These are phyloP conservation scores for Entomortierella beljakovae DNA, from an alignment of 192 early-diverging fungal species.

Conservation along the genomic window DNA sequence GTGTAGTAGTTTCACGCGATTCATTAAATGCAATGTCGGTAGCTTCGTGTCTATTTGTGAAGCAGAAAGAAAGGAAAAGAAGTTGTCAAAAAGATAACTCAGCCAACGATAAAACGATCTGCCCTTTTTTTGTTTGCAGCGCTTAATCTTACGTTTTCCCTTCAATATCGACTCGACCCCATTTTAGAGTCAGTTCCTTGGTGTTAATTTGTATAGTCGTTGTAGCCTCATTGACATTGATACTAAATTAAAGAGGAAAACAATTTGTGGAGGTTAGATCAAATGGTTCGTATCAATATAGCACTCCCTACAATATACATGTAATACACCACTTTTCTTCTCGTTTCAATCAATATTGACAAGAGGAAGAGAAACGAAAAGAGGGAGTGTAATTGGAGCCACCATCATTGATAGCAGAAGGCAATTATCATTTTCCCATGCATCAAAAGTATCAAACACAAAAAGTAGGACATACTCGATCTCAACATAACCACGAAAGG, in stretches of 20 bases:
- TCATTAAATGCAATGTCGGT: slow-evolving; percentile 58
- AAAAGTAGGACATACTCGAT: slow-evolving; percentile 66
- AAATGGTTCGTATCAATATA: neutral
- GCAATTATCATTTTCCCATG: too few relatives aligned
- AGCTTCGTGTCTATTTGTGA: slow-evolving; percentile 50
- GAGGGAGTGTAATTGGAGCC: too few relatives aligned
- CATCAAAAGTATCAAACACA: too few relatives aligned
- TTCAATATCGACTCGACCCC: slow-evolving; percentile 38
- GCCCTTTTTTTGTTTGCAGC: neutral
- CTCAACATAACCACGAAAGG: slow-evolving; percentile 80
- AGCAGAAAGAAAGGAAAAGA: neutral
- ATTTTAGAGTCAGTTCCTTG: slow-evolving; percentile 39
- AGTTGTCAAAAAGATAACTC: neutral
- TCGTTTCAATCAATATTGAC: too few relatives aligned
- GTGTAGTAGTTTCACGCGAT: slow-evolving; percentile 60
- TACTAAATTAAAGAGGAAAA: slow-evolving; percentile 2
- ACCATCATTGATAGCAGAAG: too few relatives aligned
- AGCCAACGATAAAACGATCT: neutral
- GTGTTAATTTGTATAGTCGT: slow-evolving; percentile 52
- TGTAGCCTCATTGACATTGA: slow-evolving; percentile 34
- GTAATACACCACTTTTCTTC: too few relatives aligned
- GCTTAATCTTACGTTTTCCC: slow-evolving; percentile 27
- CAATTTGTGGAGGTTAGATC: too few relatives aligned
- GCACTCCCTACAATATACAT: neutral
- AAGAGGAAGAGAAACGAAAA: too few relatives aligned